Base-by-base conservation (phyloP, 768 basidiomycete species). In the Royoungia palumana region DNA sequence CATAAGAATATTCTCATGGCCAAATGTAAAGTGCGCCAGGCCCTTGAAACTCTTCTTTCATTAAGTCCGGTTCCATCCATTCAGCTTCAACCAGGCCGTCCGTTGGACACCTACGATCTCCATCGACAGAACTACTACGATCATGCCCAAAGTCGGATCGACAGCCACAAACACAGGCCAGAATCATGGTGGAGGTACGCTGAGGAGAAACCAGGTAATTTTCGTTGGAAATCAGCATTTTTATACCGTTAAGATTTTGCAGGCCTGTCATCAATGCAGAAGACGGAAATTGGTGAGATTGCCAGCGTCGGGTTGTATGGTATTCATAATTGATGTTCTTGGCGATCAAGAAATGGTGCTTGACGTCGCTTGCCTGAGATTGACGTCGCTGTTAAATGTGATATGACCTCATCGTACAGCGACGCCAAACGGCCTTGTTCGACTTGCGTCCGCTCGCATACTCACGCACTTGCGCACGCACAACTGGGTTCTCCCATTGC, bases 401-500 rank as follows among this genome's bases (percentile, higher is more conserved):
- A 32, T 5, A 6, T 14, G 45, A 27, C 17, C 43, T 11, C 30
- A 34, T 25, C 24, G 24, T 38, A 48, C 51, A 89, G 87, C 62
- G 87, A 89, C 57, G 85, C 87, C 7, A 82, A 84, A 60, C 71
- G 82, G 35, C 87, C 87, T 5, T 89, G 87, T 60, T 82, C 86
- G 22, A 89, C 87, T 2, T 89, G 87, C 60, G 72, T 82, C 49
- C 79, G 87, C 27, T 88, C 86, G 19, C 85, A 87, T 72, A 75
- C 82, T 2, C 83, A 88, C 68, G 79, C 84, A 9, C 61, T 79
- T 44, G 74, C 77, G 12, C 85, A 85, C 67, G 78, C 83, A 12
- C 72, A 78, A 2, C 74, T 83, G 24, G 83, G 81, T 35, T 70
- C 72, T 2, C 68, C 70, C 39, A 57, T 83, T 38, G 81, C 85